A percentile compares a stretch with the other conserved stretches of the same genome.
Conservation (phyloP, 257 asterid genomes). For the Salvia miltiorrhiza region DNA sequence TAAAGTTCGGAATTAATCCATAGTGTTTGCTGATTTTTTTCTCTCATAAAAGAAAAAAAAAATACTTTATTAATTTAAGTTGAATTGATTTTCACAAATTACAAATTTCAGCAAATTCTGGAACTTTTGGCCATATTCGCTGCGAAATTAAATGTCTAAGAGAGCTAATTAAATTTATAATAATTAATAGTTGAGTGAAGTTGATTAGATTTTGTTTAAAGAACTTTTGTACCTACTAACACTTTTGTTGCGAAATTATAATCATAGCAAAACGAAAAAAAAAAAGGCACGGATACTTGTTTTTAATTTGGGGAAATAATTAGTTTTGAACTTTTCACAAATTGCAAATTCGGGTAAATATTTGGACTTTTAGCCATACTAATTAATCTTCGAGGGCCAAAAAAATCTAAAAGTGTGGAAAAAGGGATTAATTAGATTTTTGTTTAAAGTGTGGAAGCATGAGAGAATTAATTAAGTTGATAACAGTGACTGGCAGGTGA, state of each 20-base stretch:
- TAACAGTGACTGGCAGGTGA: conserved; percentile 19
- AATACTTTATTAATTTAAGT: too few relatives aligned
- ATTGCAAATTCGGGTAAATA: neutral
- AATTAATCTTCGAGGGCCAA: neutral
- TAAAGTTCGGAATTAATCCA: too few relatives aligned
- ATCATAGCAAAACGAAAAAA: neutral
- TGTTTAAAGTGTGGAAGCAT: neutral
- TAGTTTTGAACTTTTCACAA: neutral
- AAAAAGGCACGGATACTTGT: neutral
- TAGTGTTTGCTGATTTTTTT: too few relatives aligned
- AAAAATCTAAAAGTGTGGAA: neutral
- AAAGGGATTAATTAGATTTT: neutral
- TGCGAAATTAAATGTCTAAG: too few relatives aligned
- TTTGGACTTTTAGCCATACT: neutral
- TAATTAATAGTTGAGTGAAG: too few relatives aligned
- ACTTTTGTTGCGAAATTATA: too few relatives aligned
- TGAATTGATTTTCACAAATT: too few relatives aligned
- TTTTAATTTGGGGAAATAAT: neutral
- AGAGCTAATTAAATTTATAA: neutral
- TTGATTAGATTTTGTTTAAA: neutral
- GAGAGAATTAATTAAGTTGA: neutral
- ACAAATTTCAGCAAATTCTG: neutral
- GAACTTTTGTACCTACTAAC: neutral
- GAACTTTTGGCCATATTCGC: neutral
- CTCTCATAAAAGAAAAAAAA: too few relatives aligned